Percentiles rank a stretch among this genome's conserved stretches.
These are phyloP conservation scores for Sordaria brevicollis DNA, from an alignment of 495 filamentous ascomycete species.

Conservation along the genomic window DNA sequence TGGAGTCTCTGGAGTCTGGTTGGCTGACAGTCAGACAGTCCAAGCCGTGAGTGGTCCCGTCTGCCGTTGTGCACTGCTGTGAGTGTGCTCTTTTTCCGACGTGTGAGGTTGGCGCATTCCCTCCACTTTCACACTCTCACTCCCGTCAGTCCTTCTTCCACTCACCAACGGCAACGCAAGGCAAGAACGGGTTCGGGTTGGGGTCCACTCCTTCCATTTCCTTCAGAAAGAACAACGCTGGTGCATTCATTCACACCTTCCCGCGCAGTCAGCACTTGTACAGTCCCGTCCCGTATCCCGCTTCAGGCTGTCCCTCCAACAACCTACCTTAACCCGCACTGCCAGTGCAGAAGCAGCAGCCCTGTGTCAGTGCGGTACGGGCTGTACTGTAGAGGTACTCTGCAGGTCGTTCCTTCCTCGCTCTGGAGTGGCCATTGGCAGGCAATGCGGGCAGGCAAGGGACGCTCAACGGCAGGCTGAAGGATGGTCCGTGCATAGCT, in stretches of 20 bases:
- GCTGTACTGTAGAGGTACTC: not conserved
- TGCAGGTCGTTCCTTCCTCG: not conserved
- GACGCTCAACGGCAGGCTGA: not conserved
- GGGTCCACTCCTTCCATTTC: not conserved
- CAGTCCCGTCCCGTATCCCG: not conserved
- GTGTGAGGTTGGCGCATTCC: slow-evolving; percentile 21
- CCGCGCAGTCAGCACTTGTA: too few species aligned
- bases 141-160: too few species aligned
- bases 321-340: too few species aligned
- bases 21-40: too few species aligned
- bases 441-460: not conserved
- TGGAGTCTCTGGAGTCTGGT: not conserved
- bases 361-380: not conserved
- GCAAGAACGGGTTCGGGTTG: not conserved
- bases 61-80: too few species aligned
- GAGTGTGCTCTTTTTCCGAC: slow-evolving; percentile 24
- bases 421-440: not conserved
- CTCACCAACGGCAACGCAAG: too few species aligned
- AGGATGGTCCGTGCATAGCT: not conserved
- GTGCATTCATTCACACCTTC: not conserved
- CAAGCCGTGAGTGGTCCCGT: not conserved
- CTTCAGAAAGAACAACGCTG: not conserved
- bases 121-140: not conserved
- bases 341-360: not conserved
- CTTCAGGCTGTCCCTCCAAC: not conserved